Percentiles rank a stretch among this genome's conserved stretches.
Conservation (phyloP, 345 rosid species). For the Gossypium raimondii region DNA sequence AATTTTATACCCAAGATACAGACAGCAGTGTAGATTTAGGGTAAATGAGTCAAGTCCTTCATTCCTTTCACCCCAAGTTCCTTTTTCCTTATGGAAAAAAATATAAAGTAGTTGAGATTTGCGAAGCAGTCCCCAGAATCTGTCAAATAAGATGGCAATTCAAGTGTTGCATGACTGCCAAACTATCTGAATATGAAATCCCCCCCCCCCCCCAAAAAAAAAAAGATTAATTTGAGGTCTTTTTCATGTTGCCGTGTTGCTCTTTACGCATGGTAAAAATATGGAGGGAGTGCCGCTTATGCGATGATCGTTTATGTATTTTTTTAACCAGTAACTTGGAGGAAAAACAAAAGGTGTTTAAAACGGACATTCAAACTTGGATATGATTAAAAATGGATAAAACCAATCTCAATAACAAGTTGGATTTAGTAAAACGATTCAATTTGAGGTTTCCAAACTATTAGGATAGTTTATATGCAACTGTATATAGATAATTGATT, state of each 20-base stretch:
- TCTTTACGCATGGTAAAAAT: background rate
- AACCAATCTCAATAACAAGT: background rate
- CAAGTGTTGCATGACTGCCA: background rate
- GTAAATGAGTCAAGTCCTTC: background rate
- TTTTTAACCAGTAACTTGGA: background rate
- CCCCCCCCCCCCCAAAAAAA: no score
- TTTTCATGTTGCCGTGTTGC: background rate
- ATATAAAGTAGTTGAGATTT: background rate
- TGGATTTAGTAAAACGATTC: background rate
- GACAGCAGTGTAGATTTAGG: background rate
- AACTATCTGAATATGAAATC: background rate
- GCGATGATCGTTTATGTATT: background rate
- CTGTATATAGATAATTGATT: background rate
- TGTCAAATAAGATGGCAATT: constrained; percentile 13
- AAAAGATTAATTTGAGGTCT: background rate
- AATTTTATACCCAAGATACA: background rate
- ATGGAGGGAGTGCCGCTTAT: background rate
- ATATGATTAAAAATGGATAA: background rate
- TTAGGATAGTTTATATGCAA: background rate
- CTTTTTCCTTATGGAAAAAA: background rate
- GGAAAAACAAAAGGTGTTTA: background rate
- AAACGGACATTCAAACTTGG: background rate
- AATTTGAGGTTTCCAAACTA: background rate
- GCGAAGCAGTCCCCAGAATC: background rate
- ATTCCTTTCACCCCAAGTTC: background rate